Conservation (phyloP, 2,329 filamentous ascomycete species). For the Nakataea oryzae region DNA sequence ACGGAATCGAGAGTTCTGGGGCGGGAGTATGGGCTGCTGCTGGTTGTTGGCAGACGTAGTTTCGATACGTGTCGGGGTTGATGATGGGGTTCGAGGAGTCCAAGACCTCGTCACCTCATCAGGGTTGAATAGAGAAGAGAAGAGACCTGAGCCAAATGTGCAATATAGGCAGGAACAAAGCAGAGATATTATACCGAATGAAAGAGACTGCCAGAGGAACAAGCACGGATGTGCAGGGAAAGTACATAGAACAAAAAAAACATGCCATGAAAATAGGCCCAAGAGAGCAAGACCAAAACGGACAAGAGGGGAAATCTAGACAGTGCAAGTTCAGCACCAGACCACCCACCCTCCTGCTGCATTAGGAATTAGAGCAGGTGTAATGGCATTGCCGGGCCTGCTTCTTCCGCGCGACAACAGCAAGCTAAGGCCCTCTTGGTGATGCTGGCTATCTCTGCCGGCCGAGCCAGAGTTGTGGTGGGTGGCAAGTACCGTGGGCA, state of each 20-base stretch:
- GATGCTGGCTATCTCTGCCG: background rate
- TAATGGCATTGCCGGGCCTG: background rate
- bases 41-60: background rate
- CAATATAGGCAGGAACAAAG: background rate
- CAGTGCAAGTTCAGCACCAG: background rate
- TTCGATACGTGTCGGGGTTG: background rate
- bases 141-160: too few relatives aligned
- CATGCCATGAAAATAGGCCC: background rate
- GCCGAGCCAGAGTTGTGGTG: background rate
- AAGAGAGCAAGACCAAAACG: background rate
- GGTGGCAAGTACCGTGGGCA: background rate
- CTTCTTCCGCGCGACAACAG: background rate
- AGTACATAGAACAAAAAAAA: background rate
- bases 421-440: background rate
- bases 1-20: background rate
- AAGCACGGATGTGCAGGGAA: background rate
- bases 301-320: background rate
- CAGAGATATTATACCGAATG: background rate
- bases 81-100: background rate
- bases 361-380: background rate
- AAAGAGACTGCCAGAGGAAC: too few relatives aligned
- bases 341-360: background rate
- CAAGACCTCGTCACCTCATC: background rate
- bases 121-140: background rate
- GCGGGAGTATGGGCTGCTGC: background rate